Conservation (phyloP, 2,329 filamentous ascomycete species). For the Parastagonospora nodorum region DNA sequence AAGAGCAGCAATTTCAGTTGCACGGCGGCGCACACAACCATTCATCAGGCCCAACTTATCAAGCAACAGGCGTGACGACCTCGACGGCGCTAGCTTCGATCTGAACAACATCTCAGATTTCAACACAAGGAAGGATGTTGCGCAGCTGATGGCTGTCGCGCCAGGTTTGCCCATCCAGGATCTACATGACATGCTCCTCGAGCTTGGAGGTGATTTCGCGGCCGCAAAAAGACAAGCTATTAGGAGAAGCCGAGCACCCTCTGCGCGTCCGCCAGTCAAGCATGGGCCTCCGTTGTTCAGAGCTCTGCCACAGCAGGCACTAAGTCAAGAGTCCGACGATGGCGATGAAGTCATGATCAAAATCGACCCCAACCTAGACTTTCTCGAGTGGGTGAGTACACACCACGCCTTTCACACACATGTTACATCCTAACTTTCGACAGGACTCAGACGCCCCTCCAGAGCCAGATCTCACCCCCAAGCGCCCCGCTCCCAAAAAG, state of each 20-base stretch:
- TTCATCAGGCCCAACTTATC: not conserved
- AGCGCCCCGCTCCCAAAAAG: too few relatives aligned
- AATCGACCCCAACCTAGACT: conserved; percentile 17
- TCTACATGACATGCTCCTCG: conserved; percentile 20
- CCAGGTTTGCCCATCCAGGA: conserved; percentile 18
- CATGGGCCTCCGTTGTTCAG: not conserved
- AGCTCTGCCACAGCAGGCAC: not conserved
- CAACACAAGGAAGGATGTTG: conserved; percentile 15
- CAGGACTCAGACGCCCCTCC: not conserved
- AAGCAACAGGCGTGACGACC: not conserved
- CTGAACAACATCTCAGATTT: conserved; percentile 21
- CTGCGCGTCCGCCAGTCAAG: not conserved
- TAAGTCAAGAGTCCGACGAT: not conserved
- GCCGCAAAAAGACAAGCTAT: conserved; percentile 6
- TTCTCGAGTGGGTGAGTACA: conserved; percentile 16
- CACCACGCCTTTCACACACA: not conserved
- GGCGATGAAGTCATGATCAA: conserved; percentile 17
- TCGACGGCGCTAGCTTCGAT: not conserved
- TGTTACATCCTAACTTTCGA: not conserved
- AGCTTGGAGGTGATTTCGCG: conserved; percentile 11
- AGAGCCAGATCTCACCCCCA: not conserved
- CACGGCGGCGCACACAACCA: too few relatives aligned
- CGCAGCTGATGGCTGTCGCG: conserved; percentile 22
- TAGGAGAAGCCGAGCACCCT: conserved; percentile 1
- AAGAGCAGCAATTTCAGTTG: too few relatives aligned